A percentile compares a stretch with the other conserved stretches of the same genome.
Conservation (phyloP, 208 protist species). For the Acanthamoeba rhysodes region DNA sequence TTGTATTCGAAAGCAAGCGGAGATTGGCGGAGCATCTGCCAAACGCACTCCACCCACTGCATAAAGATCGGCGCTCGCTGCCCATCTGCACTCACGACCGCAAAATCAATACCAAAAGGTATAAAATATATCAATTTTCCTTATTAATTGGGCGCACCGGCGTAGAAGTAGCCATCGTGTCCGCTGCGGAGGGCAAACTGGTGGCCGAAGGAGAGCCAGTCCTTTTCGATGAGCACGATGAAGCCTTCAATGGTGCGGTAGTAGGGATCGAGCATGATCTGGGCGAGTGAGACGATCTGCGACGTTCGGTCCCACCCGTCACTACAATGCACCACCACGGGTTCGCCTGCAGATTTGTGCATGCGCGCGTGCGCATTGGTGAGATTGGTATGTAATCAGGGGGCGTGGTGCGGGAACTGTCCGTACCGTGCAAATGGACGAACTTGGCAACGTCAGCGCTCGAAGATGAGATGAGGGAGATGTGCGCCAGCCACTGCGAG, state of each 20-base stretch:
- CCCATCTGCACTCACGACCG: background rate
- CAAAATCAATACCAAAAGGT: no score
- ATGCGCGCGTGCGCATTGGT: background rate
- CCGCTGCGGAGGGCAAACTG: constrained; percentile 95
- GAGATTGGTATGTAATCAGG: background rate
- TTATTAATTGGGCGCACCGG: background rate
- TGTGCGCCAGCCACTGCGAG: constrained; percentile 59
- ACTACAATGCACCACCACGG: constrained; percentile 83
- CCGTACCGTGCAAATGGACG: constrained; percentile 39
- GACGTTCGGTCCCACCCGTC: constrained; percentile 98
- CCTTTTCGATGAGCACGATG: constrained; percentile 96
- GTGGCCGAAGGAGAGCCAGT: constrained; percentile 97
- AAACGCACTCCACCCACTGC: constrained; percentile 97
- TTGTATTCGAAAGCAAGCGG: constrained; percentile 72
- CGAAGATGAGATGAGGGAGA: constrained; percentile 26
- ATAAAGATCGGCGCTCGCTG: constrained; percentile 95
- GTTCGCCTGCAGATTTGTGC: background rate
- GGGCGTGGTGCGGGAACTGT: no score
- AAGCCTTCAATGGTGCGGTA: constrained; percentile 90
- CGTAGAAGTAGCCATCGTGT: constrained; percentile 70
- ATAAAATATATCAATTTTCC: no score
- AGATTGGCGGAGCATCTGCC: constrained; percentile 82
- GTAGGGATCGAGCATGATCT: constrained; percentile 79
- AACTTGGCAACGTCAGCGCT: background rate
- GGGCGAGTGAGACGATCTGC: constrained; percentile 76